A percentile compares a stretch with the other conserved stretches of the same genome.
Conservation (phyloP, 1,284 basidiomycete species). For the Papiliotrema laurentii region DNA sequence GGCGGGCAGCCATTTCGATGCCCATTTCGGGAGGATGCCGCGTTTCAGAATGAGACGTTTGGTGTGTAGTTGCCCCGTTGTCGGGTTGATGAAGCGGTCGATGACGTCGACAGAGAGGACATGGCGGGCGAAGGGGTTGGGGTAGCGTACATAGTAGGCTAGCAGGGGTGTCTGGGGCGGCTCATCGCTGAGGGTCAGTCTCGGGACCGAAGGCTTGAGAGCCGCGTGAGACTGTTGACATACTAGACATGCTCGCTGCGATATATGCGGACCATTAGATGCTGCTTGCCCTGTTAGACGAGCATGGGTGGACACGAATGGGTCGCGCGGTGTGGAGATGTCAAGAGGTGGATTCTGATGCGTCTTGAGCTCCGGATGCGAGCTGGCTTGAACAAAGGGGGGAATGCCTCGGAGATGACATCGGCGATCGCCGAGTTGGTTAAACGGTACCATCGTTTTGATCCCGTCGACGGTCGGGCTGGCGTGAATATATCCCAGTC, state of each 20-base stretch:
- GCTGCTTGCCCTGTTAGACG: background rate
- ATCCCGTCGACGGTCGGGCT: too few species aligned
- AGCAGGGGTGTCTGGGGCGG: slow-evolving; percentile 70
- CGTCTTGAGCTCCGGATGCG: too few species aligned
- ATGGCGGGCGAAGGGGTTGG: slow-evolving; percentile 92
- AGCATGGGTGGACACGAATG: background rate
- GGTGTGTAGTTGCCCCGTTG: slow-evolving; percentile 70
- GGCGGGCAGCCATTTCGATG: slow-evolving; percentile 64
- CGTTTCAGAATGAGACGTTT: slow-evolving; percentile 88
- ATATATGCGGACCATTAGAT: slow-evolving; percentile 2
- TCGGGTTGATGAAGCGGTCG: slow-evolving; percentile 65
- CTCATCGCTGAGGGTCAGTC: slow-evolving; percentile 31
- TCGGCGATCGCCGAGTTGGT: too few species aligned
- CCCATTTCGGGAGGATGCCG: slow-evolving; percentile 86
- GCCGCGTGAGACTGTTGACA: background rate
- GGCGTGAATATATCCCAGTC: too few species aligned
- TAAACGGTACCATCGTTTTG: too few species aligned
- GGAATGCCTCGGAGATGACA: too few species aligned
- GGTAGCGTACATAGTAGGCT: slow-evolving; percentile 93
- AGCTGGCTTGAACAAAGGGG: background rate
- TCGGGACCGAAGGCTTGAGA: background rate
- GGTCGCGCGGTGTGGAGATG: background rate
- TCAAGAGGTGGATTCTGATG: too few species aligned
- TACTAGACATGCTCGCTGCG: background rate
- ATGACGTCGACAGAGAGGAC: slow-evolving; percentile 93